A percentile compares a stretch with the other conserved stretches of the same genome.
phyloP scores from a whole-genome alignment of 208 protist genomes.

The Trypanosoma vivax region DNA sequence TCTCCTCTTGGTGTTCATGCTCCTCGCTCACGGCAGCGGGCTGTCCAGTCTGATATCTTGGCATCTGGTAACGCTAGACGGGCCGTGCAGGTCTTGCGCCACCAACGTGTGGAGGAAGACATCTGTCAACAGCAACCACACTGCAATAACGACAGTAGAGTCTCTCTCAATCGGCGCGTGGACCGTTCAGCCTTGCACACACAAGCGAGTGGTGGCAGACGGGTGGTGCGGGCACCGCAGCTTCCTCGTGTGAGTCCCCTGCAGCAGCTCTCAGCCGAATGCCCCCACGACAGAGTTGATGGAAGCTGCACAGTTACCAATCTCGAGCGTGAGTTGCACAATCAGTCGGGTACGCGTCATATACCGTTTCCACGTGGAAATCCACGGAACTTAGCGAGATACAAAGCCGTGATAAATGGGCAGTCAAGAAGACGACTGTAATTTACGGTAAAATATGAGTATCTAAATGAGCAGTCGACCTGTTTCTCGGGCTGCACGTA shows the following conservation, averaged over 20 bases:
- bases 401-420: slow-evolving; percentile 17
- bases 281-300: neutral
- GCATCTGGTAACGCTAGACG: slow-evolving; percentile 10
- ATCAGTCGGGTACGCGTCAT: neutral
- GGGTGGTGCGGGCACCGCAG: neutral
- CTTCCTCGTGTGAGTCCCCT: neutral
- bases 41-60: neutral
- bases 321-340: neutral
- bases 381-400: slow-evolving; percentile 13
- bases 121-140: neutral
- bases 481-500: too few species aligned
- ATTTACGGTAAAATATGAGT: too few species aligned
- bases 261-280: neutral
- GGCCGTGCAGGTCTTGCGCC: slow-evolving; percentile 5
- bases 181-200: neutral
- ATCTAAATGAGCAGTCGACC: too few species aligned
- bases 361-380: slow-evolving; percentile 3
- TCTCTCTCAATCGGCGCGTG: neutral
- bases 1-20: too few species aligned
- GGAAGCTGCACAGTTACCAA: neutral
- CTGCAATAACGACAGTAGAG: neutral
- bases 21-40: neutral
- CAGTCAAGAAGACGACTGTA: neutral
- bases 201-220: neutral
- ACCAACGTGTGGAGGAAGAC: slow-evolving; percentile 1